These are phyloP conservation scores for Phytopythium oedochilum DNA, from an alignment of 352 stramenopile species.

Conservation along the genomic window DNA sequence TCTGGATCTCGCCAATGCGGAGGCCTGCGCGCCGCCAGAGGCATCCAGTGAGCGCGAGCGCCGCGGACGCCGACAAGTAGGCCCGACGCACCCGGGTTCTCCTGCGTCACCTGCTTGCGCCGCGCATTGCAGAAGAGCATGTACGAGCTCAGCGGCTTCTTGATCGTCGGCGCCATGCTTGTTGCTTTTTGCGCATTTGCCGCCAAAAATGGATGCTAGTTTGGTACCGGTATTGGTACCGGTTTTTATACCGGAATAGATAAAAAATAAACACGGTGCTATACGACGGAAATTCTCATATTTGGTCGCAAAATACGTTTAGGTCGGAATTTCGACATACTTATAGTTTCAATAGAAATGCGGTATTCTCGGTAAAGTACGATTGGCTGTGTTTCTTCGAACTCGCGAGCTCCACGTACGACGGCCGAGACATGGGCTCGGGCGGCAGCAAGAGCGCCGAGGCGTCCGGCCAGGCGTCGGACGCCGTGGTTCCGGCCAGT, in stretches of 20 bases:
- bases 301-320: no score
- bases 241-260: no score
- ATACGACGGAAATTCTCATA: no score
- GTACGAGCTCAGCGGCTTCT: constrained; percentile 87
- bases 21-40: constrained; percentile 17
- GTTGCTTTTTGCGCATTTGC: background rate
- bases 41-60: background rate
- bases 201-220: background rate
- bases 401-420: background rate
- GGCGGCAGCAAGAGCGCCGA: constrained; percentile 50
- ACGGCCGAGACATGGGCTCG: constrained; percentile 41
- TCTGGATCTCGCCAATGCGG: constrained; percentile 79
- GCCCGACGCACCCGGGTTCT: constrained; percentile 37
- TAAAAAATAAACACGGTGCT: no score
- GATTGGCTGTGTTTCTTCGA: no score
- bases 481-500: background rate
- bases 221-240: no score
- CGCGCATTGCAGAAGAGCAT: constrained; percentile 79
- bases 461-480: constrained; percentile 3
- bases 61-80: background rate
- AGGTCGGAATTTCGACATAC: no score
- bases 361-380: no score
- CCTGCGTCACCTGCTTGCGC: constrained; percentile 57
- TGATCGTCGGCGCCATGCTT: constrained; percentile 48
- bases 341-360: no score